Evolutionary conservation across 331 rosid species (phyloP).

Genomic region (Quercus tomentella): DNA sequence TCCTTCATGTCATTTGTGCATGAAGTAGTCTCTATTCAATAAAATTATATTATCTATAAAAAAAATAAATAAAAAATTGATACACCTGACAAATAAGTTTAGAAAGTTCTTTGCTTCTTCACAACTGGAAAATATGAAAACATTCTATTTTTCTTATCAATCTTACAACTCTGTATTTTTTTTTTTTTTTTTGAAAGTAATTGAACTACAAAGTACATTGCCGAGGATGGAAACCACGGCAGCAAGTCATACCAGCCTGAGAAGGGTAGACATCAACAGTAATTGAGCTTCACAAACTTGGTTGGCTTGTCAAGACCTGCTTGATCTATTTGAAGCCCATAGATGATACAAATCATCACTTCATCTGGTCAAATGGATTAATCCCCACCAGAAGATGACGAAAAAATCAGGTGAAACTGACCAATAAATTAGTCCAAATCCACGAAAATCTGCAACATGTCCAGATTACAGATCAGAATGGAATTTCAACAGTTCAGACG

Average conservation of each 20-base stretch:
- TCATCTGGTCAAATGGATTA: conserved; percentile 3
- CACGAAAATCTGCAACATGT: conserved; percentile 74
- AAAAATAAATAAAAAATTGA: no score
- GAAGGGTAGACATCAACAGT: conserved; percentile 8
- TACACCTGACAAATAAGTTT: background rate
- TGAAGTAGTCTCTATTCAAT: no score
- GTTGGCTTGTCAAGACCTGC: conserved; percentile 1
- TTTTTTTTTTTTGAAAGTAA: conserved; percentile 3
- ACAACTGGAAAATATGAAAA: conserved; percentile 1
- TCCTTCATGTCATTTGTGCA: no score
- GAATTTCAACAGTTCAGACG: conserved; percentile 2
- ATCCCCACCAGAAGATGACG: background rate
- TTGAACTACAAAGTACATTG: background rate
- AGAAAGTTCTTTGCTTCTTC: conserved; percentile 3
- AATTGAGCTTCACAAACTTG: background rate
- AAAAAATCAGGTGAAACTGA: conserved; percentile 6
- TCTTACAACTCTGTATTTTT: conserved; percentile 15
- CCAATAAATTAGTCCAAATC: conserved; percentile 45
- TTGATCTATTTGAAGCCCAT: conserved; percentile 13
- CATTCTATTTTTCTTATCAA: conserved; percentile 13
- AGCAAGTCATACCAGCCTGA: background rate
- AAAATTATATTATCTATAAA: no score
- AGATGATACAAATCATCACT: conserved; percentile 7
- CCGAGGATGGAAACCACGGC: background rate
- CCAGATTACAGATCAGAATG: conserved; percentile 16